phyloP scores from a whole-genome alignment of 768 basidiomycete genomes.

The Pisolithus microcarpus region DNA sequence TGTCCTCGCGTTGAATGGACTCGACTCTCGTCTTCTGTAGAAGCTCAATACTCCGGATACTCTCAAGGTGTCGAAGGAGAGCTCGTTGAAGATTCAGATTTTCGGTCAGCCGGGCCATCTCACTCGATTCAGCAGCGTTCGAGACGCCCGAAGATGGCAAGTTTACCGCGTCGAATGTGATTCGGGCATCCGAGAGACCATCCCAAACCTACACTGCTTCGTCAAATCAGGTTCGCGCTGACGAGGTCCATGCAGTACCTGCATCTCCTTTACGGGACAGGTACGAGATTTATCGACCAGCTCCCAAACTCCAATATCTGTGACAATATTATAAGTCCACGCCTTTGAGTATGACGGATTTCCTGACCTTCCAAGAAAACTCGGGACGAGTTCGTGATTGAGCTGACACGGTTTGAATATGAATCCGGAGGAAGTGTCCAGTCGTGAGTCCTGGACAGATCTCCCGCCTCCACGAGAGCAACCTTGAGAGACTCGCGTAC shows the following conservation, averaged over 20 bases:
- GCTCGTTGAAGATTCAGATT: conserved; percentile 90
- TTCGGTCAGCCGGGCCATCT: conserved; percentile 85
- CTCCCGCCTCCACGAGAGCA: conserved; percentile 75
- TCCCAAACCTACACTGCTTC: conserved; percentile 71
- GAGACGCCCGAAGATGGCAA: conserved; percentile 22
- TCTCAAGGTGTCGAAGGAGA: conserved; percentile 57
- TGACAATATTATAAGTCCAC: background rate
- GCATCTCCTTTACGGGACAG: conserved; percentile 74
- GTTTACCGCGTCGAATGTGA: conserved; percentile 59
- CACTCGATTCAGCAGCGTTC: conserved; percentile 18
- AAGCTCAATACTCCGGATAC: conserved; percentile 48
- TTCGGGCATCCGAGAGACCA: conserved; percentile 74
- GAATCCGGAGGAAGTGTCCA: conserved; percentile 54
- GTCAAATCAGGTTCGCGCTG: background rate
- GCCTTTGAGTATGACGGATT: background rate
- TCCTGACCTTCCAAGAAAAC: conserved; percentile 55
- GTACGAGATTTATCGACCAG: conserved; percentile 65
- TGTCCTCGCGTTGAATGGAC: conserved; percentile 45
- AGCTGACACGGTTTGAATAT: conserved; percentile 82
- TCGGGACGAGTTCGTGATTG: conserved; percentile 71
- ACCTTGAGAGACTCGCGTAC: conserved; percentile 53
- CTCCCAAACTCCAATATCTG: conserved; percentile 82
- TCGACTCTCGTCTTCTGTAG: conserved; percentile 70
- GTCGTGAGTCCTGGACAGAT: conserved; percentile 55
- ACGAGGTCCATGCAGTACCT: conserved; percentile 39